phyloP scores from a whole-genome alignment of 805 yeast species.

The Torulaspora microellipsoides region DNA sequence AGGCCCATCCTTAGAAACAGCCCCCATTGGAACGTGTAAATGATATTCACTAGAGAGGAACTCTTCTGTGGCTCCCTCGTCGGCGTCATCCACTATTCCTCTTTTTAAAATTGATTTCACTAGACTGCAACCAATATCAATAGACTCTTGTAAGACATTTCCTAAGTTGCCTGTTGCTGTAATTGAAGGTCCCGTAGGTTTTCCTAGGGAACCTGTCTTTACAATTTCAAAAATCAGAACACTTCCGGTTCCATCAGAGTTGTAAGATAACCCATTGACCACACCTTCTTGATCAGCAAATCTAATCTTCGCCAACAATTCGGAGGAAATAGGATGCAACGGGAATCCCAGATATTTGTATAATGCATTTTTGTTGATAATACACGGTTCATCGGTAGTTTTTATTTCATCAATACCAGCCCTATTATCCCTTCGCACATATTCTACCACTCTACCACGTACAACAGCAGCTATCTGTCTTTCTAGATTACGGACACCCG shows the following conservation, averaged over 20 bases:
- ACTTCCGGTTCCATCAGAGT: conserved; percentile 82
- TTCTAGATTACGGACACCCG: conserved; percentile 81
- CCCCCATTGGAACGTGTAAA: conserved; percentile 68
- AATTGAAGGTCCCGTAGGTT: conserved; percentile 37
- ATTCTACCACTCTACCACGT: conserved; percentile 77
- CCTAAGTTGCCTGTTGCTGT: conserved; percentile 80
- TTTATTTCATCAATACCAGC: conserved; percentile 13
- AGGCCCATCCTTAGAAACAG: conserved; percentile 54
- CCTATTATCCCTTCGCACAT: conserved; percentile 21
- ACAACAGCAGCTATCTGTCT: conserved; percentile 71
- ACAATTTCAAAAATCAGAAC: conserved; percentile 75
- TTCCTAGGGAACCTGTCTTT: conserved; percentile 47
- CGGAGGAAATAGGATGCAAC: conserved; percentile 40
- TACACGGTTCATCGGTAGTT: conserved; percentile 33
- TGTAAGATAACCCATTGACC: conserved; percentile 85
- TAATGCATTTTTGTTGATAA: conserved; percentile 51
- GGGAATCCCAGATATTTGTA: conserved; percentile 69
- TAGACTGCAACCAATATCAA: conserved; percentile 70
- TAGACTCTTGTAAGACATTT: conserved; percentile 74
- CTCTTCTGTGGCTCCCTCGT: conserved; percentile 37
- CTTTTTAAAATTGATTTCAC: conserved; percentile 53
- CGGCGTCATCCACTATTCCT: conserved; percentile 32
- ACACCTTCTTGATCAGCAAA: conserved; percentile 59
- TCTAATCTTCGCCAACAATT: conserved; percentile 42
- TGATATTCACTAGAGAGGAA: conserved; percentile 58